Conservation (phyloP, 768 basidiomycete species). For the Rhizopogon salebrosus region DNA sequence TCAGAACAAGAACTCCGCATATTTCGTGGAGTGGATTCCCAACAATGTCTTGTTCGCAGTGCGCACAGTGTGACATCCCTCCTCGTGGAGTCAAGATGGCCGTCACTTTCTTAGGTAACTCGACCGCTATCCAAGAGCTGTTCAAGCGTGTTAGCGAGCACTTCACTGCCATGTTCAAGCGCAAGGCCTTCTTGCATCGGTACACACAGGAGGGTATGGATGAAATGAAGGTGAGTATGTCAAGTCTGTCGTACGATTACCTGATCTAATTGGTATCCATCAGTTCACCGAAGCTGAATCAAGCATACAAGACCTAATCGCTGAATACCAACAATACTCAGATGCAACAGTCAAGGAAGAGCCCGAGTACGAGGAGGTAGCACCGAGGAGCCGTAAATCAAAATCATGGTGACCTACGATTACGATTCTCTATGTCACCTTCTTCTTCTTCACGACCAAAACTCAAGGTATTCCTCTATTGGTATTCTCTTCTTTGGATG, state of each 20-base stretch:
- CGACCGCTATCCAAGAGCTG: conserved; percentile 93
- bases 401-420: conserved; percentile 17
- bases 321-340: conserved; percentile 97
- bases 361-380: conserved; percentile 77
- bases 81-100: conserved; percentile 96
- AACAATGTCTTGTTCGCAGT: conserved; percentile 96
- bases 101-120: conserved; percentile 96
- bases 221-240: conserved; percentile 76
- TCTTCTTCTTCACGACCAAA: conserved; percentile 25
- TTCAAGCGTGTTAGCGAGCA: conserved; percentile 99
- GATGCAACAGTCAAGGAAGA: conserved; percentile 92
- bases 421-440: conserved; percentile 11
- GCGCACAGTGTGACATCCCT: conserved; percentile 97
- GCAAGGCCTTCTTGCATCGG: conserved; percentile 99
- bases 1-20: conserved; percentile 94
- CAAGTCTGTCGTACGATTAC: not conserved
- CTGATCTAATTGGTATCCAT: not conserved
- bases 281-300: conserved; percentile 97
- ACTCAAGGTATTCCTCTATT: conserved; percentile 30
- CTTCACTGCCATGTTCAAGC: conserved; percentile 99
- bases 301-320: conserved; percentile 98
- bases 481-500: conserved; percentile 26
- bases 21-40: conserved; percentile 99
- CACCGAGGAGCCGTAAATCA: conserved; percentile 47
- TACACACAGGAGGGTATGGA: conserved; percentile 99